Evolutionary conservation across 164 flowering plant genomes (phyloP).

Genomic region (Liriodendron chinense): DNA sequence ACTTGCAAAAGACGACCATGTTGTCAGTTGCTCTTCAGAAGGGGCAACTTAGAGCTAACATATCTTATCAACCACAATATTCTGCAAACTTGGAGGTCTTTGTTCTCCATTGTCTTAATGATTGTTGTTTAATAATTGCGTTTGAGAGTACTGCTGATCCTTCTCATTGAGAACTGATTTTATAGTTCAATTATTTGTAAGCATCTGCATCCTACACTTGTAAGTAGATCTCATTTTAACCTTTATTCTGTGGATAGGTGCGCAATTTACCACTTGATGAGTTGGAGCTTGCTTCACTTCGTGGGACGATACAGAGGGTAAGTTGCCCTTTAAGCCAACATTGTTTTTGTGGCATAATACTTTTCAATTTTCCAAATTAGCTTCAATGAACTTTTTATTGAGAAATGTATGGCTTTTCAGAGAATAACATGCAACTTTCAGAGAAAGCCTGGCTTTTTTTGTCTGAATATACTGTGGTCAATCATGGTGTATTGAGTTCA

Average conservation of each 20-base stretch:
- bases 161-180: not conserved
- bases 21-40: slow-evolving; percentile 81
- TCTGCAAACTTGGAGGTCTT: slow-evolving; percentile 81
- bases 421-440: too few relatives aligned
- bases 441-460: too few relatives aligned
- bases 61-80: slow-evolving; percentile 64
- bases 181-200: too few relatives aligned
- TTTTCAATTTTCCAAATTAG: not conserved
- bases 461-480: too few relatives aligned
- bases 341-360: not conserved
- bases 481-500: too few relatives aligned
- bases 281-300: slow-evolving; percentile 91
- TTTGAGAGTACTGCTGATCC: not conserved
- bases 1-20: slow-evolving; percentile 39
- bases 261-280: slow-evolving; percentile 94
- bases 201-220: not conserved
- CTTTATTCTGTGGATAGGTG: slow-evolving; percentile 39
- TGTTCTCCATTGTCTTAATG: not conserved
- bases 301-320: slow-evolving; percentile 93
- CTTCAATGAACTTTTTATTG: too few relatives aligned
- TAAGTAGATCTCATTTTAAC: not conserved
- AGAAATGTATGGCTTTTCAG: too few relatives aligned
- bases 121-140: not conserved
- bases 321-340: slow-evolving; percentile 8
- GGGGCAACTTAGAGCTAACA: slow-evolving; percentile 83